Percentiles rank a stretch among this genome's conserved stretches.
These are phyloP conservation scores for Rhododendron griersonianum DNA, from an alignment of 148 eudicot genomes.

Conservation along the genomic window DNA sequence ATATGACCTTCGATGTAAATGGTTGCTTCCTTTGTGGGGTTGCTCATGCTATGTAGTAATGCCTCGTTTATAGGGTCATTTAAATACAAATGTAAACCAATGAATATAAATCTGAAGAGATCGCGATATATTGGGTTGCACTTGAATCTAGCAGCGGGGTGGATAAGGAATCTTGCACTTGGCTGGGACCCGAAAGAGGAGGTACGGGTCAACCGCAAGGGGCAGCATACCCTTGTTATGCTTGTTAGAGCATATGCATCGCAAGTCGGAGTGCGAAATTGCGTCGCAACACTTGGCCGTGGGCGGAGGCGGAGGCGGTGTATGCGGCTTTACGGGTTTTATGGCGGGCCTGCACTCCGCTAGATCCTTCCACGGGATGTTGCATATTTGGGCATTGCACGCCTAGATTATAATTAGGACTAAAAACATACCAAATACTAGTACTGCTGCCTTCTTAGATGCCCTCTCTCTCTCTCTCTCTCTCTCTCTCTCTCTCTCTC, in stretches of 20 bases:
- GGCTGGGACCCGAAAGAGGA: slow-evolving; percentile 43
- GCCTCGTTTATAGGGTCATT: rapidly evolving
- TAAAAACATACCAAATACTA: neutral
- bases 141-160: too few species aligned
- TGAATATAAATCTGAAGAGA: too few species aligned
- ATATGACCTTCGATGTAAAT: too few species aligned
- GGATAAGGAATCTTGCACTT: slow-evolving; percentile 32
- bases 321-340: slow-evolving; percentile 7
- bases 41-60: too few species aligned
- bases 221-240: slow-evolving; percentile 24
- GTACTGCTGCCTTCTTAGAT: too few species aligned
- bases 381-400: slow-evolving; percentile 23
- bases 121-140: too few species aligned
- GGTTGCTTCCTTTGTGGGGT: too few species aligned
- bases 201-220: slow-evolving; percentile 45
- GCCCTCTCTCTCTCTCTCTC: too few species aligned
- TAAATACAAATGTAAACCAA: too few species aligned
- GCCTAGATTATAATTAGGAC: too few species aligned
- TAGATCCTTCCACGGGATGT: slow-evolving; percentile 26
- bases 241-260: slow-evolving; percentile 53
- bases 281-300: slow-evolving; percentile 39
- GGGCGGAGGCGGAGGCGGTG: slow-evolving; percentile 15
- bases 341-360: slow-evolving; percentile 34
- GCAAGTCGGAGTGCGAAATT: slow-evolving; percentile 32
- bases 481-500: too few species aligned